These are phyloP conservation scores for Umbelopsis sp. DNA, from an alignment of 371 early-diverging fungal species.

Conservation along the genomic window DNA sequence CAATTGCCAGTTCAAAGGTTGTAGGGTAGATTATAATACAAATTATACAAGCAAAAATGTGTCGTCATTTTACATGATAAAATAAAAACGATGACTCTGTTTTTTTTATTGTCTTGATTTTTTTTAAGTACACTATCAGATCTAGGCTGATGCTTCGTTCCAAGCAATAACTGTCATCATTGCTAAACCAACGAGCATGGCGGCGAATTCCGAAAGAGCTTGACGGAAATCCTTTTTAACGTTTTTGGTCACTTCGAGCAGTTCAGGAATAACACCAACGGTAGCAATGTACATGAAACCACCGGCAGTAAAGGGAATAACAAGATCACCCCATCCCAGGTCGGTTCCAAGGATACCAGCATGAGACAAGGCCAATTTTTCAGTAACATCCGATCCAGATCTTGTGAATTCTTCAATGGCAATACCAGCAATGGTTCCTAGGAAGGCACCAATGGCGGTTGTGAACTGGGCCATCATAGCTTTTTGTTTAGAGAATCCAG, in stretches of 20 bases:
- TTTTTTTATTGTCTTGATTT: not conserved
- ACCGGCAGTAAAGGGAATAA: slow-evolving; percentile 89
- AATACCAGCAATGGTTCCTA: slow-evolving; percentile 83
- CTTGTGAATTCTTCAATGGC: slow-evolving; percentile 70
- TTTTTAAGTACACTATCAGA: not conserved
- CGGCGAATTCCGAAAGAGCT: slow-evolving; percentile 57
- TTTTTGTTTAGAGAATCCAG: slow-evolving; percentile 75
- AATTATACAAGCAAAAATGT: slow-evolving; percentile 1
- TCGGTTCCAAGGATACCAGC: slow-evolving; percentile 52
- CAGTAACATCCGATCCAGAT: not conserved
- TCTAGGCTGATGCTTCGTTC: slow-evolving; percentile 45
- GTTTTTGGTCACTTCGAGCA: slow-evolving; percentile 68
- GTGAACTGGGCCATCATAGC: slow-evolving; percentile 87
- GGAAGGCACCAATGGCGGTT: slow-evolving; percentile 80
- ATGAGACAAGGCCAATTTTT: not conserved
- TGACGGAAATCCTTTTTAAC: slow-evolving; percentile 54
- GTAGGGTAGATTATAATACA: slow-evolving; percentile 11
- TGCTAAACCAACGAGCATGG: slow-evolving; percentile 67
- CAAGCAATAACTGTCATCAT: slow-evolving; percentile 68
- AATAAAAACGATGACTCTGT: not conserved
- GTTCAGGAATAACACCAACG: slow-evolving; percentile 86
- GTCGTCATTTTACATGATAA: slow-evolving; percentile 5
- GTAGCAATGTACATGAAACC: slow-evolving; percentile 91
- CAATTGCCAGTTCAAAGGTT: not conserved
- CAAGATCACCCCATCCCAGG: slow-evolving; percentile 63